phyloP scores from a whole-genome alignment of 164 flowering plant genomes.

The Berberis vulgaris region DNA sequence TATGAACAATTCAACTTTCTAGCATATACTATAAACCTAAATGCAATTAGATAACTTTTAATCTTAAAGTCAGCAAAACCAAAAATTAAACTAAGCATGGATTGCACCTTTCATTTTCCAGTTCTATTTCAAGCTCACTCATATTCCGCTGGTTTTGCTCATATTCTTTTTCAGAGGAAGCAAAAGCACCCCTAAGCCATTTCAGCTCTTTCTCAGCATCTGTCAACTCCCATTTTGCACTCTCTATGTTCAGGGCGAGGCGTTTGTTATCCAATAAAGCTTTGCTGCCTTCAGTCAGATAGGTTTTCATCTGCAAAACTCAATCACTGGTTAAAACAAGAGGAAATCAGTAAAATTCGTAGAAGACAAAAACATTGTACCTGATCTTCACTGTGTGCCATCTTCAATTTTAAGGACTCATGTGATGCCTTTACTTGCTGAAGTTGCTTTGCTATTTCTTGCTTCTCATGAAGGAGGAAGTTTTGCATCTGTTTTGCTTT shows the following conservation, averaged over 20 bases:
- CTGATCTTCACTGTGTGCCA: conserved; percentile 67
- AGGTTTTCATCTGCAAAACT: conserved; percentile 57
- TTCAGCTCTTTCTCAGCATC: conserved; percentile 92
- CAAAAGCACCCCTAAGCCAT: conserved; percentile 64
- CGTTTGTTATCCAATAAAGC: conserved; percentile 56
- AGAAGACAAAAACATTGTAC: conserved; percentile 23
- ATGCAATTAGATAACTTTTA: too few relatives aligned
- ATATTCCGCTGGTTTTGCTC: conserved; percentile 61
- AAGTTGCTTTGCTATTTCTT: conserved; percentile 57
- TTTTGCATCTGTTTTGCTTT: conserved; percentile 71
- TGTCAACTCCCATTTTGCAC: conserved; percentile 60
- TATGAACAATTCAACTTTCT: too few relatives aligned
- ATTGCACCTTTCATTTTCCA: conserved; percentile 66
- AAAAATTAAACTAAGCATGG: neutral
- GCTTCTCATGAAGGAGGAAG: conserved; percentile 63
- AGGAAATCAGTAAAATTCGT: neutral
- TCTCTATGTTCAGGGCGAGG: conserved; percentile 50
- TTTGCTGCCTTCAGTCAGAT: conserved; percentile 45
- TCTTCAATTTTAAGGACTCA: conserved; percentile 48
- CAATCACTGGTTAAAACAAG: neutral
- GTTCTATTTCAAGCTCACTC: conserved; percentile 35
- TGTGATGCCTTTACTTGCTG: conserved; percentile 54
- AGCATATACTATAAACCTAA: too few relatives aligned
- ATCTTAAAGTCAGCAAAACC: neutral
- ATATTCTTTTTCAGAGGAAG: conserved; percentile 81